Percentiles rank a stretch among this genome's conserved stretches.
Evolutionary conservation across 176 grass and related monocot species (phyloP).

Genomic region (Oropetium thomaeum): DNA sequence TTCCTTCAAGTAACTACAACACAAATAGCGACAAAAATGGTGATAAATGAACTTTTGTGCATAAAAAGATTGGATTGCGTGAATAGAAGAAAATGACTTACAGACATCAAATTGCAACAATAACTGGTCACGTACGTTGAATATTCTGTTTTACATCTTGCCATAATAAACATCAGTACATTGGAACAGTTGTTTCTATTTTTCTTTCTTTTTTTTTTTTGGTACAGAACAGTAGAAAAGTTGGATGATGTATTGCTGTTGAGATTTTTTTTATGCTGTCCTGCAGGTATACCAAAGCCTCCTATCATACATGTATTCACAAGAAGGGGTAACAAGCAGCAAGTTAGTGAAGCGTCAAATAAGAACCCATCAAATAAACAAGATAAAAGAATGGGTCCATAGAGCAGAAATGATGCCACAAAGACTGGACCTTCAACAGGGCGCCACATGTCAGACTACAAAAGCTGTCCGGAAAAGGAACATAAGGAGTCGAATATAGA

Average conservation of each 20-base stretch:
- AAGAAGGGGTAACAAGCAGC: conserved; percentile 22
- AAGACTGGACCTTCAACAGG: conserved; percentile 6
- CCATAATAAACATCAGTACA: neutral
- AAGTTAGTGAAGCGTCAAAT: neutral
- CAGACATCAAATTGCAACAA: too few species aligned
- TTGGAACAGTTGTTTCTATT: neutral
- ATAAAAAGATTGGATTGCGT: neutral
- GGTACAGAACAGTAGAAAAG: neutral
- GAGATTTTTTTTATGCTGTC: conserved; percentile 3
- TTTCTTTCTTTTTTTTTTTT: neutral
- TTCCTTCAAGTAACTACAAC: neutral
- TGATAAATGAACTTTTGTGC: neutral
- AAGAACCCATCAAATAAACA: conserved; percentile 14
- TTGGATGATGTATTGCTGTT: neutral
- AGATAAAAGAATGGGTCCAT: conserved; percentile 2
- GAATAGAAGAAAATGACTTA: neutral
- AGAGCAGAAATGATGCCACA: conserved; percentile 3
- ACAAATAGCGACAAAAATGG: neutral
- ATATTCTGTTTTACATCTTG: neutral
- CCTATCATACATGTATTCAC: conserved; percentile 21
- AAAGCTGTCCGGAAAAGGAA: conserved; percentile 10
- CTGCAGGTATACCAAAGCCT: conserved; percentile 24
- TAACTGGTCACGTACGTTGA: too few species aligned
- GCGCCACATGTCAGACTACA: neutral
- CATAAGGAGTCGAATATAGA: neutral